Evolutionary conservation across 2,329 filamentous ascomycete species (phyloP).

Genomic region (Alternaria alternata): DNA sequence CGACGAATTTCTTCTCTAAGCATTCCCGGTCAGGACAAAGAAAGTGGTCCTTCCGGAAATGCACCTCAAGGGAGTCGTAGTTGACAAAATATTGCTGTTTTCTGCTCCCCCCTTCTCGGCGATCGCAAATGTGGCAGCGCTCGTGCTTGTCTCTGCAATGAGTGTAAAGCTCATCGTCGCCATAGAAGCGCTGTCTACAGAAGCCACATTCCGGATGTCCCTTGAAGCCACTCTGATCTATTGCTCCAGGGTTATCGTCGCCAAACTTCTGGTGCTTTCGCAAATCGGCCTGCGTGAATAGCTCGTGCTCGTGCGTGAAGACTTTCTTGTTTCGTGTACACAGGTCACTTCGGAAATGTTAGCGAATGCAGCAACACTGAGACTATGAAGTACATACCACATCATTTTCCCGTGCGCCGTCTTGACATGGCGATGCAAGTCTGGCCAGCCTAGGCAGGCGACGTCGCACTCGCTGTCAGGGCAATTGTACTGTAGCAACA

Average conservation of each 20-base stretch:
- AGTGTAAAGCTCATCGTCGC: constrained; percentile 91
- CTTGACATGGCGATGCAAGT: constrained; percentile 82
- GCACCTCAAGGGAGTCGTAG: constrained; percentile 83
- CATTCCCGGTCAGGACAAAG: constrained; percentile 86
- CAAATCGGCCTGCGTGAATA: constrained; percentile 83
- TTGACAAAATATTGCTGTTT: constrained; percentile 91
- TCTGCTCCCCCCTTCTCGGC: constrained; percentile 62
- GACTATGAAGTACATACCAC: constrained; percentile 62
- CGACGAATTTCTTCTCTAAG: constrained; percentile 95
- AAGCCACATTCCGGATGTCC: constrained; percentile 95
- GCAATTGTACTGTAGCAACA: constrained; percentile 93
- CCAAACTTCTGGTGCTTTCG: constrained; percentile 88
- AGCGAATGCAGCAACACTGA: neutral
- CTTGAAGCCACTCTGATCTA: constrained; percentile 94
- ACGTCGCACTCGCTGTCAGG: constrained; percentile 85
- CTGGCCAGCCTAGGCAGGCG: constrained; percentile 81
- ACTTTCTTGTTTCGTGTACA: constrained; percentile 96
- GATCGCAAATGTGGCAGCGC: constrained; percentile 92
- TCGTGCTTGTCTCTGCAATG: constrained; percentile 96
- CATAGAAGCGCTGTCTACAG: constrained; percentile 91
- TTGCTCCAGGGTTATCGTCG: constrained; percentile 87
- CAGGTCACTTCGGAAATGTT: constrained; percentile 66
- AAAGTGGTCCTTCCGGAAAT: constrained; percentile 89
- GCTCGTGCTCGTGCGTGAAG: constrained; percentile 95
- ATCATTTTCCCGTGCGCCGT: constrained; percentile 84